phyloP scores from a whole-genome alignment of 2,329 filamentous ascomycete species.

The Coleophoma eucalyptorum region DNA sequence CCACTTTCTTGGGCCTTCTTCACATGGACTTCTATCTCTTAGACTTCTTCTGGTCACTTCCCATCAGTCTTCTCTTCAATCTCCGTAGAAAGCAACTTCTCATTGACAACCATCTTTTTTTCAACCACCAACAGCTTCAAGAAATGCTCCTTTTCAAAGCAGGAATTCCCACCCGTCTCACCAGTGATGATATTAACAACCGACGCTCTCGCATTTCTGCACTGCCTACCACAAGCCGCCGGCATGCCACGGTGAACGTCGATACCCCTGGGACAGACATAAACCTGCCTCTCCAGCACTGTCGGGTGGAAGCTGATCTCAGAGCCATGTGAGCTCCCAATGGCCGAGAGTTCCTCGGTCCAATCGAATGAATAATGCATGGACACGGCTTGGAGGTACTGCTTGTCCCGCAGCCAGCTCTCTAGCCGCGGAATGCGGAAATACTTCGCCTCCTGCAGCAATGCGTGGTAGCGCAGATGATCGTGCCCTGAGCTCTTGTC shows the following conservation, averaged over 20 bases:
- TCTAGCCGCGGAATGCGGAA: constrained; percentile 27
- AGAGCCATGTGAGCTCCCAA: constrained; percentile 2
- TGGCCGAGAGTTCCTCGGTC: background rate
- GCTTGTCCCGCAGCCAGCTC: constrained; percentile 23
- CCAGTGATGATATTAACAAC: too few species aligned
- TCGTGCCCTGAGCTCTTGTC: constrained; percentile 26
- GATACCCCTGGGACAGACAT: constrained; percentile 29
- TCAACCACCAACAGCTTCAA: background rate
- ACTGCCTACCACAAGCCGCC: constrained; percentile 11
- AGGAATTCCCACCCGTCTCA: background rate
- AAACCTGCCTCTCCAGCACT: constrained; percentile 33
- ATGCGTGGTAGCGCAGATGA: constrained; percentile 26
- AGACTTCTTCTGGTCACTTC: too few species aligned
- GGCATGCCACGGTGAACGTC: constrained; percentile 15
- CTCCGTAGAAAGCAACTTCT: background rate
- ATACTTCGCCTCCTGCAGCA: constrained; percentile 29
- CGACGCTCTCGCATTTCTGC: background rate
- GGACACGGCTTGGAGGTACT: constrained; percentile 5
- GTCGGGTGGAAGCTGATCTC: constrained; percentile 1
- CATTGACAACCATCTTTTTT: background rate
- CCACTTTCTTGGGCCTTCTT: too few species aligned
- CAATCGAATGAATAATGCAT: background rate
- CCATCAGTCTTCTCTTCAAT: too few species aligned
- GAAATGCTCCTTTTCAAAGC: background rate
- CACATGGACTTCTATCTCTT: too few species aligned